Evolutionary conservation across 352 stramenopile genomes (phyloP), one percentile per base, ranked within the genome.

Genomic region (Blastocystis sp.): DNA sequence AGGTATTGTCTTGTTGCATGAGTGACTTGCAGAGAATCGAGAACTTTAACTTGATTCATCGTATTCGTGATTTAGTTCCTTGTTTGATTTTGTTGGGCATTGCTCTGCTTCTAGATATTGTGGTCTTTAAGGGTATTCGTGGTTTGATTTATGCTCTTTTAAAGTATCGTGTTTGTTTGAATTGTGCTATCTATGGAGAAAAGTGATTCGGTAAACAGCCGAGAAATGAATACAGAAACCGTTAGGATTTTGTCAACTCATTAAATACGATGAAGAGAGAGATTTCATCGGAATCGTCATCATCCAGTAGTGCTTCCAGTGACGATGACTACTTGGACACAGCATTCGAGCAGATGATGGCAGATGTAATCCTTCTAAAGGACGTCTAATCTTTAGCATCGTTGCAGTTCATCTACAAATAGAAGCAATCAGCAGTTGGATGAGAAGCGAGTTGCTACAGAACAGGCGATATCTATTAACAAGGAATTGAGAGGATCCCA

Each of bases 1-100:
- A 54, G 29, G 71, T 83, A 24, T 21, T 32, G 3, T 1, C 11
- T 27, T 52, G 29, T 29, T 37, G 29, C 11, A 24, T 32, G 24
- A 43, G 27, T 65, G 14, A 80, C 3, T 24, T 29, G 39, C 65
- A 83, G 71, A 83, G 39, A 66, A 49, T 83, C 32, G 71, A 83
- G 49, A 37, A 66, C 14, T 83, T 83, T 37, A 43, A 83, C 49
- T 83, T 27, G 12, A 39, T 56, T 27, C 71, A 83, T 67, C 71
- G 71, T 9, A 19, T 83, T 14, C 29, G 42, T 35, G 71, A 83
- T 42, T 63, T 54, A 24, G n/a, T 67, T 19, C 71, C 42, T 4
- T 83, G 71, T 21, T 35, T 83, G 46, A n/a, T 1, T 49, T 19
- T 83, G 51, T 35, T 29, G 46, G 1, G 24, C 4, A 42, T 21